Evolutionary conservation across 345 rosid genomes (phyloP).

Genomic region (Balakata baccata): DNA sequence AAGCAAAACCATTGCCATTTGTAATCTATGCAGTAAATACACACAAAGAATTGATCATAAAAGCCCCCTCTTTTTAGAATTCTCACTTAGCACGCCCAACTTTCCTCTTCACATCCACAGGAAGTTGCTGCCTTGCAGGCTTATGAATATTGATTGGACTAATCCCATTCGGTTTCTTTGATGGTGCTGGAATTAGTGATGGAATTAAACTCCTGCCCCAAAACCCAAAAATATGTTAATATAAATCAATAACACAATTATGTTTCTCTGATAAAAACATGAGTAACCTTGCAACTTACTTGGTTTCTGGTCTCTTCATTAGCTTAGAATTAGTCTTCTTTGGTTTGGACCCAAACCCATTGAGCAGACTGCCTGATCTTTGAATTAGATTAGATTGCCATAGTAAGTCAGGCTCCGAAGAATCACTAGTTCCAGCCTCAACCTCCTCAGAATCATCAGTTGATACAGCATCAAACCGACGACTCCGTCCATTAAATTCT

Average conservation of each 20-base stretch:
- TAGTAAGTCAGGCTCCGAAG: slow-evolving; percentile 61
- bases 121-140: slow-evolving; percentile 31
- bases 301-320: slow-evolving; percentile 24
- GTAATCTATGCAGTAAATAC: slow-evolving; percentile 18
- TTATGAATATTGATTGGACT: slow-evolving; percentile 31
- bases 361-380: slow-evolving; percentile 40
- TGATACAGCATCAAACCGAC: slow-evolving; percentile 27
- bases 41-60: slow-evolving; percentile 8
- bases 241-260: too few species aligned
- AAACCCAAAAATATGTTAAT: background rate
- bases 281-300: slow-evolving; percentile 28
- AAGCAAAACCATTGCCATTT: slow-evolving; percentile 20
- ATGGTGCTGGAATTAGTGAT: slow-evolving; percentile 57
- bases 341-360: slow-evolving; percentile 32
- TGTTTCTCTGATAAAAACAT: too few species aligned
- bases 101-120: slow-evolving; percentile 55
- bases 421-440: slow-evolving; percentile 33
- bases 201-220: slow-evolving; percentile 64
- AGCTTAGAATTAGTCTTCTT: slow-evolving; percentile 20
- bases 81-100: slow-evolving; percentile 49
- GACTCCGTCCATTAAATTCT: slow-evolving; percentile 47
- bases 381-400: slow-evolving; percentile 59
- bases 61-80: slow-evolving; percentile 16
- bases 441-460: slow-evolving; percentile 32
- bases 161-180: slow-evolving; percentile 46